A percentile compares a stretch with the other conserved stretches of the same genome.
phyloP scores from a whole-genome alignment of 352 stramenopile species.

The Globisporangium ultimum region DNA sequence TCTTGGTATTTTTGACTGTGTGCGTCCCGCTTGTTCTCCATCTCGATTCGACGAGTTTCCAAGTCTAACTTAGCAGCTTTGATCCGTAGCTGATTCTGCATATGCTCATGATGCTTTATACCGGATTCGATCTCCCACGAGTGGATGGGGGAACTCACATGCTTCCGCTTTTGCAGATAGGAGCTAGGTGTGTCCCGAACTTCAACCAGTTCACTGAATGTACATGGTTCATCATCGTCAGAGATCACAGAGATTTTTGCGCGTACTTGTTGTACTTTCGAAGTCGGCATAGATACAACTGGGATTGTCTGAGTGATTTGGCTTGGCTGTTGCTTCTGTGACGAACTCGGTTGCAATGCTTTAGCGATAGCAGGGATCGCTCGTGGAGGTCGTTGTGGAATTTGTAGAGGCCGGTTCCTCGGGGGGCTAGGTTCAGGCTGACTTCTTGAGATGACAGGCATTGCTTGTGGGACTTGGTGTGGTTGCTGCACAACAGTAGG shows the following conservation, averaged over 20 bases:
- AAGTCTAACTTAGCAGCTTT: constrained; percentile 41
- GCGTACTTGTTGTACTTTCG: background rate
- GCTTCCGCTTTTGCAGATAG: constrained; percentile 8
- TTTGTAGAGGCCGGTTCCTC: background rate
- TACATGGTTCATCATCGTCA: constrained; percentile 1
- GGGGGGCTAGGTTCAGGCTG: too few relatives aligned
- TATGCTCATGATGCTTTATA: constrained; percentile 26
- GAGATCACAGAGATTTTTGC: background rate
- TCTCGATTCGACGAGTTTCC: constrained; percentile 35
- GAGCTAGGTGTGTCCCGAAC: background rate
- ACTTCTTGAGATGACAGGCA: too few relatives aligned
- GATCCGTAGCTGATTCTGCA: constrained; percentile 33
- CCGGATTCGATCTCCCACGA: background rate
- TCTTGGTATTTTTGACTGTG: constrained; percentile 33
- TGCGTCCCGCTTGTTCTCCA: constrained; percentile 43
- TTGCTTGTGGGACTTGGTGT: too few relatives aligned
- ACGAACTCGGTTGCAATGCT: background rate
- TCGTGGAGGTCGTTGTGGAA: background rate
- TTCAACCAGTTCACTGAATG: background rate
- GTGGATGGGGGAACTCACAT: background rate
- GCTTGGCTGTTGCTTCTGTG: background rate
- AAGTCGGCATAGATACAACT: background rate
- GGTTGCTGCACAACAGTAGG: too few relatives aligned
- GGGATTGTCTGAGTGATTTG: background rate
- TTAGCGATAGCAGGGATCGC: background rate